Base-by-base conservation (phyloP, 371 early-diverging fungal genomes). In the Mucor plumbeus region DNA sequence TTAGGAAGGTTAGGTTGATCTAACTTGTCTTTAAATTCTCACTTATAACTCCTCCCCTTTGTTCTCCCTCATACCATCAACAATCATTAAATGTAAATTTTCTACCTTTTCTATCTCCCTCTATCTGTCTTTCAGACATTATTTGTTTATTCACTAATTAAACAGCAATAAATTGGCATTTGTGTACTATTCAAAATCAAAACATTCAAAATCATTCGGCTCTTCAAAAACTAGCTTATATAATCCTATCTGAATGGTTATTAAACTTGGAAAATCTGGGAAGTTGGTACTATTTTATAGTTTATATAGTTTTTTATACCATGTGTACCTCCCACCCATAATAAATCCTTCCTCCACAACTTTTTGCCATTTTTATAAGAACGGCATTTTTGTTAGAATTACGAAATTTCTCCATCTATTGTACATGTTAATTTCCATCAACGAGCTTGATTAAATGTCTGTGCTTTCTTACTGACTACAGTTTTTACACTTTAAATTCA, bases 231-330 rank as follows among this genome's bases (percentile, higher is more conserved):
- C 21, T 15, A 14, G 41, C 9, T 59, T 59, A 26, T 13, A 8
- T 59, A 40, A 40, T 14, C 59, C 26, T 26, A 26, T 26, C 26
- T 26, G 3, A 26, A 26, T 26, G 26, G 1, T 8, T 44, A 44
- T 44, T 44, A 44, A 56, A 14, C 56, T 39, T 35, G 58, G 39
- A 58, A 38, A 58, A 58, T 58, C 58, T 58, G 58, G 58, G 58
- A 58, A 58, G 11, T 39, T 9, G 58, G 40, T 11, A 26, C 26
- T 26, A 26, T 26, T 26, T 26, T 26, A 26, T 26, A 26, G 26
- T 26, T 26, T 26, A 3, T 26, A 26, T 26, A 19, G n/a, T 58
- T 57, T 57, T 17, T 38, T 36, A 38, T 57, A 36, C 57, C 38
- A 36, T 43, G 2, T 43, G 43, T 43, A n/a, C 14, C 43, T 43